A percentile compares a stretch with the other conserved stretches of the same genome.
These are phyloP conservation scores for Cytospora piceae DNA, from an alignment of 2,329 filamentous ascomycete genomes.

Conservation along the genomic window DNA sequence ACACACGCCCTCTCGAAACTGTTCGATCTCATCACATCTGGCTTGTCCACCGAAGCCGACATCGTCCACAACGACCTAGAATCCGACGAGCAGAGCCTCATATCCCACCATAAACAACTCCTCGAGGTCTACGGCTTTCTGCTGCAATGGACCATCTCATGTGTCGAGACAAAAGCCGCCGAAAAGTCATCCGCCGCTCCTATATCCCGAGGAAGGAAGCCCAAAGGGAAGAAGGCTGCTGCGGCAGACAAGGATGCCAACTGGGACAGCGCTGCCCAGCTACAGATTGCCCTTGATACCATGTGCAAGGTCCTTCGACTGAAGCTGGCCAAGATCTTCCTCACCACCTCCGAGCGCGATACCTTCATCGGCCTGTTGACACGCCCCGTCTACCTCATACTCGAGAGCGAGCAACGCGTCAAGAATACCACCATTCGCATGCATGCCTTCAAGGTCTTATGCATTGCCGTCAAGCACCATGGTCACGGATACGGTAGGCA, in stretches of 20 bases:
- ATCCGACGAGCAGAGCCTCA: conserved; percentile 84
- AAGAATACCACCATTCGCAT: conserved; percentile 90
- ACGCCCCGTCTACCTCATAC: conserved; percentile 86
- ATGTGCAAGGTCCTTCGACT: conserved; percentile 97
- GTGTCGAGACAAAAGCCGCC: conserved; percentile 90
- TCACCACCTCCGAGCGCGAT: conserved; percentile 95
- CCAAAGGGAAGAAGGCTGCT: conserved; percentile 72
- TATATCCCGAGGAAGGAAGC: conserved; percentile 71
- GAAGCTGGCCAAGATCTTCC: conserved; percentile 88
- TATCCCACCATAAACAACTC: conserved; percentile 85
- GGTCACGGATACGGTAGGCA: conserved; percentile 87
- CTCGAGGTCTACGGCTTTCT: conserved; percentile 94
- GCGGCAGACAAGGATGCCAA: conserved; percentile 67
- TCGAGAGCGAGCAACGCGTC: conserved; percentile 91
- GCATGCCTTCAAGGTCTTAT: conserved; percentile 96
- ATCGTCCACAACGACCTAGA: conserved; percentile 84
- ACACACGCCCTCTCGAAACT: conserved; percentile 87
- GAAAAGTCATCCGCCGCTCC: conserved; percentile 81
- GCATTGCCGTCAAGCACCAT: conserved; percentile 95
- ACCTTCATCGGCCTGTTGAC: conserved; percentile 93
- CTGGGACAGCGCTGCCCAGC: conserved; percentile 88
- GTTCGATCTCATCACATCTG: conserved; percentile 87
- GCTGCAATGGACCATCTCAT: conserved; percentile 91
- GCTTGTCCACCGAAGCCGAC: conserved; percentile 83
- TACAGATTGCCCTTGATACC: conserved; percentile 85